Evolutionary conservation across 2,329 filamentous ascomycete species (phyloP).

Genomic region (Fusarium nurragi): DNA sequence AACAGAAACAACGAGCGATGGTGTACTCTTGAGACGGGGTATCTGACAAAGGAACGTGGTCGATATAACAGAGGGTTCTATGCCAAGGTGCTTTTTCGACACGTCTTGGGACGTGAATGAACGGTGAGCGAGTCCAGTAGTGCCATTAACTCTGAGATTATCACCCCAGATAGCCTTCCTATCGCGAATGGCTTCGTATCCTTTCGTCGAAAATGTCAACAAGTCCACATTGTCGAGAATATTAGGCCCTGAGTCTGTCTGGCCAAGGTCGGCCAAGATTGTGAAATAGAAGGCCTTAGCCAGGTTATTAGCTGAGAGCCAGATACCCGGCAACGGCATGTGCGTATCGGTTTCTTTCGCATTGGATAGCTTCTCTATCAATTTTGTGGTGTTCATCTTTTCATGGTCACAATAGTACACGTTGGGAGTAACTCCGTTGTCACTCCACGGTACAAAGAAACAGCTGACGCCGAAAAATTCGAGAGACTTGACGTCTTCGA

Average conservation of each 20-base stretch:
- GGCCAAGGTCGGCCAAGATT: neutral
- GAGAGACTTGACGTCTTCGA: neutral
- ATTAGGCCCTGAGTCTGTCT: rapidly evolving
- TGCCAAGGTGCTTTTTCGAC: neutral
- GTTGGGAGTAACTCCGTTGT: neutral
- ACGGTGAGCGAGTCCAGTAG: neutral
- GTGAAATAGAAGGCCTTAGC: neutral
- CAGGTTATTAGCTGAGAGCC: neutral
- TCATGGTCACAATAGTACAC: neutral
- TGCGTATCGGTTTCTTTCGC: neutral
- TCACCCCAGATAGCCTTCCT: neutral
- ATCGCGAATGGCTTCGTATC: neutral
- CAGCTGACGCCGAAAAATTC: neutral
- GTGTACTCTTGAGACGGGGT: neutral
- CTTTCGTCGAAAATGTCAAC: rapidly evolving
- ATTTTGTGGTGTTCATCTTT: neutral
- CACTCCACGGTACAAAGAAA: neutral
- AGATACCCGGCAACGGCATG: neutral
- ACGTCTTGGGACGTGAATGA: neutral
- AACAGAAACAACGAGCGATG: neutral
- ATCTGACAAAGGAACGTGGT: neutral
- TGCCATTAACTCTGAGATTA: neutral
- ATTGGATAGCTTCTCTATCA: neutral
- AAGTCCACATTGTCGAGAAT: neutral
- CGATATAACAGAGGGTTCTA: neutral